These are phyloP conservation scores for Ogataea hybrid DNA, from an alignment of 1,139 yeast genomes.

Conservation along the genomic window DNA sequence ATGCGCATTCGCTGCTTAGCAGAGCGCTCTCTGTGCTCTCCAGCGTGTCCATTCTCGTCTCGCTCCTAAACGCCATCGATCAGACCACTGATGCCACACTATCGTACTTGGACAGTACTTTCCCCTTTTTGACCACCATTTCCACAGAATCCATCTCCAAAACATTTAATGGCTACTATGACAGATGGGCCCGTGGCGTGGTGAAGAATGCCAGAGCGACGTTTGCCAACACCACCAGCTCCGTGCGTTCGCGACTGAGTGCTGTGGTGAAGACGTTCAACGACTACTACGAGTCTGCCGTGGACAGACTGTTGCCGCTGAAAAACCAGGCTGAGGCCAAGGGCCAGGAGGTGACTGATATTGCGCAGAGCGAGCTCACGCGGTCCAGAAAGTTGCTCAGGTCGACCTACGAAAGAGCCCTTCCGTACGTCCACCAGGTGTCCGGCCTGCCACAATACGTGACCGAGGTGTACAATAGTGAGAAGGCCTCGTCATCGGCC, in stretches of 20 bases:
- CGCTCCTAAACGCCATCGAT: constrained; percentile 22
- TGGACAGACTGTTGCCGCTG: constrained; percentile 23
- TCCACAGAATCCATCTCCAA: constrained; percentile 14
- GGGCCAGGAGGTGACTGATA: constrained; percentile 7
- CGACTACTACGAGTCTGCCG: constrained; percentile 22
- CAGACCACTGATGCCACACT: constrained; percentile 14
- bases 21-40: constrained; percentile 13
- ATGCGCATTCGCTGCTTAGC: constrained; percentile 8
- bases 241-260: constrained; percentile 14
- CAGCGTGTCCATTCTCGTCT: constrained; percentile 15
- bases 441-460: constrained; percentile 29
- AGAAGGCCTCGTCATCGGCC: constrained; percentile 25
- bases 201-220: constrained; percentile 9
- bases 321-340: constrained; percentile 9
- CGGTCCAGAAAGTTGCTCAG: constrained; percentile 18
- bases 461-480: constrained; percentile 26
- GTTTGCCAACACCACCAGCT: constrained; percentile 10
- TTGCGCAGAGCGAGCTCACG: constrained; percentile 18
- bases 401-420: constrained; percentile 21
- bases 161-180: constrained; percentile 8
- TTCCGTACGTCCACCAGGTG: constrained; percentile 22
- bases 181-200: constrained; percentile 6
- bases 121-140: constrained; percentile 21
- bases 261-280: constrained; percentile 24
- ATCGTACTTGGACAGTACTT: constrained; percentile 18